A percentile compares a stretch with the other conserved stretches of the same genome.
Conservation (phyloP, 257 asterid genomes). For the Eustoma russellianum region DNA sequence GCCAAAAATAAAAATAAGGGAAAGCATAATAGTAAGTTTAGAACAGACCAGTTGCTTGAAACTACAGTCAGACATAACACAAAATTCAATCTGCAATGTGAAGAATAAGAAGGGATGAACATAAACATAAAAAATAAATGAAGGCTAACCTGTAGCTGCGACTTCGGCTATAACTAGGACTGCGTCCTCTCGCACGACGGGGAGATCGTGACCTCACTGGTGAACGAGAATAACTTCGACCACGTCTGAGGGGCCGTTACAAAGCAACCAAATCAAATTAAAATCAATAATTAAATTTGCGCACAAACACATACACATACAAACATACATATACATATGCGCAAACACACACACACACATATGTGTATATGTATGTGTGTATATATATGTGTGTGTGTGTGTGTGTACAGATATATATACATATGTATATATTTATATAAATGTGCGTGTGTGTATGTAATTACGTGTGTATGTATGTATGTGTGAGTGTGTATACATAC, state of each 20-base stretch:
- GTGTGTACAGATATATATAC: too few relatives aligned
- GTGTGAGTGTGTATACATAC: too few relatives aligned
- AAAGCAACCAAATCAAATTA: constrained; percentile 9
- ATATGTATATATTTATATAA: too few relatives aligned
- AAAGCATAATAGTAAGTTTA: too few relatives aligned
- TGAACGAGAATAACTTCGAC: constrained; percentile 60
- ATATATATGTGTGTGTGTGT: too few relatives aligned
- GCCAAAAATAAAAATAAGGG: too few relatives aligned
- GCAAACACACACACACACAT: not conserved
- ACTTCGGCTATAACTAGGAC: constrained; percentile 27
- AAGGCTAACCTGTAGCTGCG: constrained; percentile 29
- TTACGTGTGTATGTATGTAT: not conserved
- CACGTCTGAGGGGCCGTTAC: constrained; percentile 31
- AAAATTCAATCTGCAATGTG: not conserved
- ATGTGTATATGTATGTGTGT: too few relatives aligned
- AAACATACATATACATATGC: too few relatives aligned
- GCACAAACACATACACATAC: not conserved
- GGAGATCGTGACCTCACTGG: constrained; percentile 79
- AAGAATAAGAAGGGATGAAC: not conserved
- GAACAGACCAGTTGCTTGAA: too few relatives aligned
- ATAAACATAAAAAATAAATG: not conserved
- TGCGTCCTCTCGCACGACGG: constrained; percentile 33
- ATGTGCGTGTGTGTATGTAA: not conserved
- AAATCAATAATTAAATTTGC: not conserved
- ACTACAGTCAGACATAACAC: too few relatives aligned